Evolutionary conservation across 495 filamentous ascomycete species (phyloP), one percentile per base, ranked within the genome.

Genomic region (Penicillium psychrofluorescens): DNA sequence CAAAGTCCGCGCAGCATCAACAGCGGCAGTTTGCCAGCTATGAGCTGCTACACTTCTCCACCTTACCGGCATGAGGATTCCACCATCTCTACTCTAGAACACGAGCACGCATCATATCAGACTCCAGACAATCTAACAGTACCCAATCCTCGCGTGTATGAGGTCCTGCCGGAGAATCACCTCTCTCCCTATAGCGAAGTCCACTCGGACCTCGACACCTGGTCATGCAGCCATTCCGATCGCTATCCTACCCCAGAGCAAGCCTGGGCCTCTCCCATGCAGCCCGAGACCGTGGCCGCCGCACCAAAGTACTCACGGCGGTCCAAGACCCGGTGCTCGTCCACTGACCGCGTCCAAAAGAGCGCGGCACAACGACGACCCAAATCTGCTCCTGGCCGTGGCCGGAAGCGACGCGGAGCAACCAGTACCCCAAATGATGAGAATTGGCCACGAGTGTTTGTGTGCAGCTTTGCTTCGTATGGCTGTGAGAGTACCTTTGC

Each of bases 401-500:
- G 22, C 33, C 39, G 45, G 4, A 48, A 40, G 1, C 43, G 38
- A 9, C 54, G 35, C 7, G 40, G 35, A 14, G 37, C n/a, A 27
- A 34, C 48, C 4, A 40, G 31, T 8, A 31, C 29, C 59, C 56
- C 29, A 55, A 57, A 49, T 15, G 42, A 51, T 2, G 39, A 41
- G 2, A 22, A 22, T 1, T 70, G 79, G 41, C 74, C 71, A 2
- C 81, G 86, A 4, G 81, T 84, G 0, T 95, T 90, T 60, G 66
- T 73, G 38, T 97, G 91, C 67, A 83, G 84, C 45, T 91, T 95
- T 65, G 63, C 78, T 10, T 81, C 79, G 42, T 94, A 91, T 46
- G 86, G 83, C n/a, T 98, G 92, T 59, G 60, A 60, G 7, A 88
- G 85, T 51, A 89, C 80, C 0, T 96, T 98, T 56, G 82, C 81